A percentile compares a stretch with the other conserved stretches of the same genome.
Conservation (phyloP, 164 flowering plant species). For the Liriodendron chinense region DNA sequence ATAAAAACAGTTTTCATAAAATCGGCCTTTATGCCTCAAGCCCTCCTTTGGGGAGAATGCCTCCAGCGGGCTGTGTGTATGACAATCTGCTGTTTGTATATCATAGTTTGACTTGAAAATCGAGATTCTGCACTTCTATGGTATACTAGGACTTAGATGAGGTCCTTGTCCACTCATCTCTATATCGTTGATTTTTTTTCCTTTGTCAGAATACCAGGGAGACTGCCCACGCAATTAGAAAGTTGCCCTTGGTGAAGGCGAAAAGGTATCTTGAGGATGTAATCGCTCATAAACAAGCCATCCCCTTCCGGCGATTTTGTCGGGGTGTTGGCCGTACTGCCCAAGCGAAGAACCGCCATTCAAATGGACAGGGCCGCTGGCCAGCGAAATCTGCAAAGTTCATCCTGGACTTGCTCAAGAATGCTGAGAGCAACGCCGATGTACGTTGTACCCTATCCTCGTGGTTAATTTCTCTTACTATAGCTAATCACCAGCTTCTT, state of each 20-base stretch:
- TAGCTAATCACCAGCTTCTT: neutral
- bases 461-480: neutral
- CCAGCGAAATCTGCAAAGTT: constrained; percentile 89
- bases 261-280: constrained; percentile 93
- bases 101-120: too few species aligned
- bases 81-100: too few species aligned
- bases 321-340: constrained; percentile 97
- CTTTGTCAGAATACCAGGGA: constrained; percentile 76
- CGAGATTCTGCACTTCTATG: too few species aligned
- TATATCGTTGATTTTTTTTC: too few species aligned
- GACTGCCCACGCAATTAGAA: constrained; percentile 71
- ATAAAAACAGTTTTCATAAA: too few species aligned
- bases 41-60: too few species aligned
- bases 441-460: constrained; percentile 26
- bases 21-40: too few species aligned
- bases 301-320: constrained; percentile 90
- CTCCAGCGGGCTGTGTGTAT: too few species aligned
- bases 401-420: constrained; percentile 83
- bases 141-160: too few species aligned
- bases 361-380: constrained; percentile 98
- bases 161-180: too few species aligned
- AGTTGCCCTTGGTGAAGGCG: constrained; percentile 77
- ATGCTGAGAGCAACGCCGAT: constrained; percentile 97
- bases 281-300: constrained; percentile 85
- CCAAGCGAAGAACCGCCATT: constrained; percentile 85